Evolutionary conservation across 306 rosid species (phyloP), one percentile per base, ranked within the genome.

Genomic region (Corylus heterophylla): DNA sequence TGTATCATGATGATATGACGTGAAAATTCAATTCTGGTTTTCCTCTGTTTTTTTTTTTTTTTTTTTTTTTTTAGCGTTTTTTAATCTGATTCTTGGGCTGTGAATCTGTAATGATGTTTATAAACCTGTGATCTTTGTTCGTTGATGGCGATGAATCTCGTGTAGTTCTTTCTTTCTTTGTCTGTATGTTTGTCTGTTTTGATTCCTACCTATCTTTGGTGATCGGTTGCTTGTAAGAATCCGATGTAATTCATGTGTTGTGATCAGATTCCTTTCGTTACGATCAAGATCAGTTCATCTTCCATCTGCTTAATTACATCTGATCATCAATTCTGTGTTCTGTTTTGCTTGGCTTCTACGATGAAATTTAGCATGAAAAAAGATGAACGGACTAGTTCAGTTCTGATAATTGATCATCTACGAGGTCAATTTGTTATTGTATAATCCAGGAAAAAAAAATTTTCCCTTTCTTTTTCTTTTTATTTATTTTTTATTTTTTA

Each of bases 61-160:
- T 64, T 12, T 16, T 50, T 54, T 35, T 9, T 59, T 31, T 31
- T 31, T 31, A 31, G 29, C 42, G 48, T 22, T 12, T 9, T 49
- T 49, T 10, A 49, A 49, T 76, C 11, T 5, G 73, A 37, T 11
- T 52, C 35, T 49, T 72, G 13, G 12, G 37, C 4, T 78, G 39
- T 49, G 67, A 31, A 31, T 31, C 35, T 31, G 35, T 31, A 22
- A 22, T 82, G 14, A 29, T 62, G 22, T 8, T 56, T 56, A 20
- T 37, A 52, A 22, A 45, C 49, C 6, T 72, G 2, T 64, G 54
- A 71, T 76, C 77, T 69, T 71, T 39, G 3, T 42, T 58, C 25
- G 25, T 56, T 56, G 63, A n/a, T 39, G 29, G n/a, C 56, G 27
- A 31, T 75, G 55, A 22, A 25, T 55, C 71, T 50, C 75, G 76